Percentiles rank a stretch among this genome's conserved stretches.
Evolutionary conservation across 2,329 filamentous ascomycete species (phyloP).

Genomic region (Gnomoniopsis sp.): DNA sequence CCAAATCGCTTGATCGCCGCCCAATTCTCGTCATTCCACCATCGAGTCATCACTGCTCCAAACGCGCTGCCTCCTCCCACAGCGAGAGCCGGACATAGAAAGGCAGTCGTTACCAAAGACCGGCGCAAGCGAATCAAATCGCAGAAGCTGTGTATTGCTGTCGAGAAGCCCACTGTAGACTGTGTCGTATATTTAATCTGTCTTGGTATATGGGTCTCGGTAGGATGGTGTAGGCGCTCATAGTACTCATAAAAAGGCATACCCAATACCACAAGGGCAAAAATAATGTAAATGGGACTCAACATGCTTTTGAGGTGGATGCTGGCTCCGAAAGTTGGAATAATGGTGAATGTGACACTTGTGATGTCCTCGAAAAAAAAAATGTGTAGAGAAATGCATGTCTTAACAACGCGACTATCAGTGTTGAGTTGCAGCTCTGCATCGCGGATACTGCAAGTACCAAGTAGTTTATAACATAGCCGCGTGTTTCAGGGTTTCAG

Average conservation of each 20-base stretch:
- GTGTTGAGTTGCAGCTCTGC: too few relatives aligned
- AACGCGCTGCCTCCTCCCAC: neutral
- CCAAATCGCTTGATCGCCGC: too few relatives aligned
- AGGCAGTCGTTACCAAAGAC: neutral
- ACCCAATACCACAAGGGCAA: neutral
- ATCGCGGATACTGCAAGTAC: too few relatives aligned
- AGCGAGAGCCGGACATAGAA: neutral
- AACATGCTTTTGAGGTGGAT: neutral
- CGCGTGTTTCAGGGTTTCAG: too few relatives aligned
- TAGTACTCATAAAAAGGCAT: neutral
- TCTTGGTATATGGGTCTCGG: neutral
- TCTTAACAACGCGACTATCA: too few relatives aligned
- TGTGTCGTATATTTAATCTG: neutral
- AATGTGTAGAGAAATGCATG: too few relatives aligned
- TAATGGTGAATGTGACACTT: too few relatives aligned
- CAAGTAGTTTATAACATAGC: too few relatives aligned
- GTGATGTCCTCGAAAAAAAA: too few relatives aligned
- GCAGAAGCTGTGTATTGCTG: neutral
- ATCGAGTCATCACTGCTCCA: neutral
- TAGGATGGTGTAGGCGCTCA: neutral
- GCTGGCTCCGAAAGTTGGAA: neutral
- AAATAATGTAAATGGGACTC: neutral
- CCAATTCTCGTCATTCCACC: neutral
- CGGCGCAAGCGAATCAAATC: neutral
- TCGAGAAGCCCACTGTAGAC: neutral